A percentile compares a stretch with the other conserved stretches of the same genome.
phyloP scores from a whole-genome alignment of 352 stramenopile species.

The Pilasporangium apinafurcum region DNA sequence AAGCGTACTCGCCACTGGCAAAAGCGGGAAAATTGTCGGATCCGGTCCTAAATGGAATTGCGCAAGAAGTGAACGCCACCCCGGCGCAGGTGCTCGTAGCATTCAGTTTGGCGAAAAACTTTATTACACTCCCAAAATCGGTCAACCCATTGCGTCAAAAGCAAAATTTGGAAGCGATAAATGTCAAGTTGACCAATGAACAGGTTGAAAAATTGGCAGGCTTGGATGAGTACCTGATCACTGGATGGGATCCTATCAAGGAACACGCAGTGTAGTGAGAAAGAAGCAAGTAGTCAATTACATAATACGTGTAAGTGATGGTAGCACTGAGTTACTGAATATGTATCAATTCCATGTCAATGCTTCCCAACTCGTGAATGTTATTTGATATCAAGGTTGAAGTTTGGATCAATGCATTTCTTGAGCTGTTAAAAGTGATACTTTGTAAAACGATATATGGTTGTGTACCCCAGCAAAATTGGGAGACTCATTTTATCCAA shows the following conservation, averaged over 20 bases:
- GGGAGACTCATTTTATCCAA: too few species aligned
- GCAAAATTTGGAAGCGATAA: slow-evolving; percentile 35
- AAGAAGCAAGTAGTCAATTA: too few species aligned
- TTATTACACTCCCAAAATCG: slow-evolving; percentile 60
- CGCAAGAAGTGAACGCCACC: slow-evolving; percentile 16
- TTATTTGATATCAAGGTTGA: too few species aligned
- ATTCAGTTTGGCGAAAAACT: slow-evolving; percentile 48
- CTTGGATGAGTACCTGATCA: slow-evolving; percentile 35
- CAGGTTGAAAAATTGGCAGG: slow-evolving; percentile 29
- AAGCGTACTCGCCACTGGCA: slow-evolving; percentile 41
- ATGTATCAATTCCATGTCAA: too few species aligned
- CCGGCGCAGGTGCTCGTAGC: slow-evolving; percentile 51
- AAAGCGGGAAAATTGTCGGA: slow-evolving; percentile 10
- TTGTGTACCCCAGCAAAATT: too few species aligned
- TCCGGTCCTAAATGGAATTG: slow-evolving; percentile 20
- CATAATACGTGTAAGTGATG: too few species aligned
- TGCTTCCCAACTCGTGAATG: too few species aligned
- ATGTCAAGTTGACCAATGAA: slow-evolving; percentile 19
- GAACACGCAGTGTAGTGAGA: slow-evolving; percentile 2
- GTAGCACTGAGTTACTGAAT: too few species aligned
- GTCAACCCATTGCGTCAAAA: slow-evolving; percentile 30
- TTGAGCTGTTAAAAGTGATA: too few species aligned
- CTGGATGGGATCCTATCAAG: slow-evolving; percentile 44
- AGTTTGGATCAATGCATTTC: too few species aligned
- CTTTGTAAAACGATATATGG: too few species aligned